Conservation (phyloP, 148 eudicot species). For the Rhododendron ovatum region DNA sequence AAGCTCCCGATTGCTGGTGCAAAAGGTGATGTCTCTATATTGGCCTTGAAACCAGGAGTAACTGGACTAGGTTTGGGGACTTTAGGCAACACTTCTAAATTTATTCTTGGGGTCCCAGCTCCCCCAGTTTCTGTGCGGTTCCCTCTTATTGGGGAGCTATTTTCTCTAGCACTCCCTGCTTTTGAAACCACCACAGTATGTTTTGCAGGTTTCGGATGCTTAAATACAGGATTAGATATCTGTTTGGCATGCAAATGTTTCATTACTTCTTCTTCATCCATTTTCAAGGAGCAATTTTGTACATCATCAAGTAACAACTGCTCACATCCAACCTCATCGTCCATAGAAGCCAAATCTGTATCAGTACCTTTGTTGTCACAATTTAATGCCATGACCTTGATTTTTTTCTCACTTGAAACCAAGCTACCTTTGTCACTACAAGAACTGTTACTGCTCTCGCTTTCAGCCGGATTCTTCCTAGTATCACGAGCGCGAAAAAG, state of each 20-base stretch:
- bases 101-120: slow-evolving; percentile 35
- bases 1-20: slow-evolving; percentile 45
- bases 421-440: slow-evolving; percentile 86
- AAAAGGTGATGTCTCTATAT: slow-evolving; percentile 35
- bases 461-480: slow-evolving; percentile 63
- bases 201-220: slow-evolving; percentile 64
- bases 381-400: slow-evolving; percentile 29
- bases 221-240: slow-evolving; percentile 33
- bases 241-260: slow-evolving; percentile 43
- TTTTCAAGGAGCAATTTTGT: slow-evolving; percentile 27
- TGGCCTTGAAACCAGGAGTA: slow-evolving; percentile 57
- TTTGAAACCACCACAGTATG: slow-evolving; percentile 54
- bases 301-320: slow-evolving; percentile 29
- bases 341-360: slow-evolving; percentile 48
- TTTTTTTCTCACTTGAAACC: slow-evolving; percentile 60
- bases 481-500: slow-evolving; percentile 33
- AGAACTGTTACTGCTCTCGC: slow-evolving; percentile 87
- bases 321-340: slow-evolving; percentile 43
- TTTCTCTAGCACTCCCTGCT: slow-evolving; percentile 84
- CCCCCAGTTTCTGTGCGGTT: slow-evolving; percentile 34
- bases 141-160: slow-evolving; percentile 83
- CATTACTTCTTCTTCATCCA: slow-evolving; percentile 33
- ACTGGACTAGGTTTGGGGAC: slow-evolving; percentile 52
- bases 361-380: slow-evolving; percentile 55
- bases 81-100: slow-evolving; percentile 54